Evolutionary conservation across 352 stramenopile species (phyloP), one percentile per base, ranked within the genome.

Genomic region (Peronosclerospora sorghi): DNA sequence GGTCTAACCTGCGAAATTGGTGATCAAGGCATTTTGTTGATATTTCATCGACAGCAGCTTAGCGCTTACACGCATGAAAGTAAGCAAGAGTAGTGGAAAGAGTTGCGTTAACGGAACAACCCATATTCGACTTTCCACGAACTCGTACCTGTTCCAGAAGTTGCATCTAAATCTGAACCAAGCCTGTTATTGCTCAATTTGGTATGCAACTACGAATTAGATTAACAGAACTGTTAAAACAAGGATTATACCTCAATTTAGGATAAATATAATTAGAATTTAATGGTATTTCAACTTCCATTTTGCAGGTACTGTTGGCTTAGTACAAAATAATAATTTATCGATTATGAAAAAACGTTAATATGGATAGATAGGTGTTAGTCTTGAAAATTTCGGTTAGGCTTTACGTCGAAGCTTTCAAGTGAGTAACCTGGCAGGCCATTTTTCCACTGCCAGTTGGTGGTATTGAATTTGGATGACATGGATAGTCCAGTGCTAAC

Each of bases 11-110:
- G 85, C 3, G 75, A 95, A 47, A 62, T 84, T 23, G 83, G 81
- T 6, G 83, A 92, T 23, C 85, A 97, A 60, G 86, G 87, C 74
- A 94, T 41, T 94, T 94, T 36, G 91, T n/a, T n/a, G n/a, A n/a
- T n/a, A n/a, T n/a, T n/a, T n/a, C n/a, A n/a, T n/a, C 45, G 12
- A 20, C 17, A 21, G 38, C 41, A 19, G 21, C 50, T 14, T 84
- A n/a, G n/a, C n/a, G 58, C 38, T 54, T 61, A 9, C 51, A 64
- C 40, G 47, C 73, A 13, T 77, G 68, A 68, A 60, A 10, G 59
- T 73, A 23, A 74, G 50, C 2, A 71, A 80, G 27, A 67, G 38
- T n/a, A 54, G 60, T 24, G 42, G 26, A 1, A 56, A 48, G 4
- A 64, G 39, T 15, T 79, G 63, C 39, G n/a, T 54, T 21, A 83